Evolutionary conservation across 495 filamentous ascomycete species (phyloP).

Genomic region (Amniculicola lignicola): DNA sequence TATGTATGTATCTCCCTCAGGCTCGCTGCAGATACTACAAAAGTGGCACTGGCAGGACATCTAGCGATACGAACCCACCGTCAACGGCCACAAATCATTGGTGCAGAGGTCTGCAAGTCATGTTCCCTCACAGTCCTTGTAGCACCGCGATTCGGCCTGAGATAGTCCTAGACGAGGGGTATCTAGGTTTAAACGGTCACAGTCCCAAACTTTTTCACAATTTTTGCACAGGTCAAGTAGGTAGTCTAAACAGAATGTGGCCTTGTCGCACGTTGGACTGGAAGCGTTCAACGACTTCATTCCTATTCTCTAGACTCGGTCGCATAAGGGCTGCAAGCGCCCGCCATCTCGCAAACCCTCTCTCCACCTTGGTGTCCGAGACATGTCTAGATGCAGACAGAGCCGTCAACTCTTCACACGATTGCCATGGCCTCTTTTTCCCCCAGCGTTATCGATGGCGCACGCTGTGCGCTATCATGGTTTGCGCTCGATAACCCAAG

Average conservation of each 20-base stretch:
- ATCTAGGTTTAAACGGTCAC: no score
- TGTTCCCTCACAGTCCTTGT: no score
- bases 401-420: neutral
- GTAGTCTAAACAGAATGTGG: no score
- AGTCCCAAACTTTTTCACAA: no score
- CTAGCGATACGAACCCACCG: no score
- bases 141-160: no score
- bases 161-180: no score
- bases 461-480: neutral
- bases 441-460: constrained; percentile 4
- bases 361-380: constrained; percentile 5
- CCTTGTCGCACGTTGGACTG: neutral
- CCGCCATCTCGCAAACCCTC: neutral
- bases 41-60: constrained; percentile 7
- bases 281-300: neutral
- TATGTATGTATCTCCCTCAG: constrained; percentile 11
- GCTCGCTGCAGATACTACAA: constrained; percentile 11
- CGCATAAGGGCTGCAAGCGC: neutral
- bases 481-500: no score
- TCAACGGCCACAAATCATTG: no score
- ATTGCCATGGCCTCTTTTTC: neutral
- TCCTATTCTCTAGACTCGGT: neutral
- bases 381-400: constrained; percentile 1
- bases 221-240: no score
- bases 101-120: no score